Base-by-base conservation (phyloP, 2,329 filamentous ascomycete genomes). In the Akanthomyces lecanii region DNA sequence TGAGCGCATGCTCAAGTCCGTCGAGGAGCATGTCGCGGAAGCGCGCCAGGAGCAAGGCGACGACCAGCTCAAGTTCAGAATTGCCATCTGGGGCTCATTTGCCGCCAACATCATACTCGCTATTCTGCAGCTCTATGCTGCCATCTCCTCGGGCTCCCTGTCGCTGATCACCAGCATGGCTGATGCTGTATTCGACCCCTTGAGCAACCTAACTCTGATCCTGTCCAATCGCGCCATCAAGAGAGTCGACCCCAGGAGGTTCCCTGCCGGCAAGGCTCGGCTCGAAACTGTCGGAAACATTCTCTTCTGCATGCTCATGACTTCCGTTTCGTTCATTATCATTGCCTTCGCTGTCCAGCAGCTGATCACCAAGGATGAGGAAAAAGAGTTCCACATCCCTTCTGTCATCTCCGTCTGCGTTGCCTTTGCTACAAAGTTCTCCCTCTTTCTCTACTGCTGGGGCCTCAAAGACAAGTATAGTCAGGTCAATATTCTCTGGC, bases 101-200 rank as follows among this genome's bases (percentile, higher is more conserved):
- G 85, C 78, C 1, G 94, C 93, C 64, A 98, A 98, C 70, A 75
- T 97, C 63, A 66, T 90, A 33, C 82, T 99, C 6, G 87, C 93
- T 0, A 82, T 82, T 4, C 81, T 99, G 21, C 95, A 99, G 76
- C 79, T 97, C 44, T 99, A 96, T 73, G 95, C 89, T 50, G 95
- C 95, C 65, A 84, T 91, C 52, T 86, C 90, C 0, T 97, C 93
- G 0, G 87, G 89, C 53, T 97, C 92, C n/a, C 84, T 98, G 42
- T 97, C 94, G 5, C 86, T 99, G 53, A 97, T 98, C 79, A 97
- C 95, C 18, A 99, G 94, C 66, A 96, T 96, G 90, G 94, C 93
- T 18, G 95, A 99, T 76, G 88, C 93, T 58, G 82, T 98, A 67
- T 98, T 98, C 77, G 95, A 98, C 72, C 95, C 92, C 10, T 73